Base-by-base conservation (phyloP, 805 yeast species). In the Lipomyces chichibuensis region DNA sequence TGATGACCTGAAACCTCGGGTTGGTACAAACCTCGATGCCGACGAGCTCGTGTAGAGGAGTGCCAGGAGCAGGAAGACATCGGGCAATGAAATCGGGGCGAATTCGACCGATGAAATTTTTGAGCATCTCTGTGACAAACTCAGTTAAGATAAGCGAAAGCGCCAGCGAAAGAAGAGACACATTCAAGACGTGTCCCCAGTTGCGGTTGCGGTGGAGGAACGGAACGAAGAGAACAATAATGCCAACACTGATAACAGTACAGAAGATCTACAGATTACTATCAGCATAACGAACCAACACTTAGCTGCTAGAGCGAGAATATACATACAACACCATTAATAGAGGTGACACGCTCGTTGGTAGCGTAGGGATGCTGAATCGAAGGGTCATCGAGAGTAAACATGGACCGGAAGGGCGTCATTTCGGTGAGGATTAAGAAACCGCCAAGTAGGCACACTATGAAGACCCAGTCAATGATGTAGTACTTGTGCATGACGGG, bases 61-160 rank as follows among this genome's bases (percentile, higher is more conserved):
- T 83, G 55, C 80, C 87, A 2, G 97, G 97, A 43, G 60, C 62
- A 60, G 69, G 73, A 29, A 83, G 75, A 77, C 99, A 94, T 73
- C 99, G 84, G 9, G 92, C 91, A 62, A 94, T 78, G 77, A 94
- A 94, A 78, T 94, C 99, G 0, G 99, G 99, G 67, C 99, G 83
- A 69, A 88, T 90, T 75, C 97, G 85, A 5, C 97, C 98, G 64
- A 94, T 85, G 87, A 90, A 87, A 76, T 90, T 88, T 80, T 94
- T 94, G 69, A 92, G 76, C 27, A 88, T 80, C 75, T 91, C 92
- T 2, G 97, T 91, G 63, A 89, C 74, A 43, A 89, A 69, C 71
- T 69, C 71, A 51, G 71, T 69, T 49, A 69, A 63, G 56, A 69
- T 58, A 56, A 69, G 64, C 8, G 71, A 69, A 58, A 64, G 65